These are phyloP conservation scores for Lagenidium giganteum DNA, from an alignment of 352 stramenopile genomes.

Conservation along the genomic window DNA sequence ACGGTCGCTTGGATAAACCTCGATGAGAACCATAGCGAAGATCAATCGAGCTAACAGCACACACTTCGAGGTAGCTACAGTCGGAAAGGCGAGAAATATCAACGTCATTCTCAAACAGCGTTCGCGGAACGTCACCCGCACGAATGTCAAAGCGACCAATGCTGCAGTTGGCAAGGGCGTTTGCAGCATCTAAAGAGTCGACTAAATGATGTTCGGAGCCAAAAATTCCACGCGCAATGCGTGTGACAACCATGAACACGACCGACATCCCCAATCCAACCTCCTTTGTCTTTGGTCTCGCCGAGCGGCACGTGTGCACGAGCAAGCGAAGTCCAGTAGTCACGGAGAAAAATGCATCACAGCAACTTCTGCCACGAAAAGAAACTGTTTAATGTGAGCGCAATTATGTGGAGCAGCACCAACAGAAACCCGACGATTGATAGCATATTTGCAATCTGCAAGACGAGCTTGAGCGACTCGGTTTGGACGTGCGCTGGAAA, in stretches of 20 bases:
- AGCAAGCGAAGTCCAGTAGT: slow-evolving; percentile 50
- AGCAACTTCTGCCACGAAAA: slow-evolving; percentile 66
- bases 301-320: slow-evolving; percentile 22
- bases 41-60: too few species aligned
- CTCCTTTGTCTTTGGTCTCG: too few species aligned
- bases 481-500: too few species aligned
- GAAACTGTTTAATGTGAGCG: slow-evolving; percentile 84
- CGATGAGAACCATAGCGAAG: slow-evolving; percentile 18
- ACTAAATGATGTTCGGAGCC: slow-evolving; percentile 69
- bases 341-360: slow-evolving; percentile 69
- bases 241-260: slow-evolving; percentile 36
- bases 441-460: too few species aligned
- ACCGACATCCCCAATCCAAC: too few species aligned
- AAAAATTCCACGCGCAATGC: slow-evolving; percentile 37
- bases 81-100: slow-evolving; percentile 35
- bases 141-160: too few species aligned
- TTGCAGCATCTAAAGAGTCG: slow-evolving; percentile 20
- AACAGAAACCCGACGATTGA: slow-evolving; percentile 28
- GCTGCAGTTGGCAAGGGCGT: slow-evolving; percentile 30
- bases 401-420: slow-evolving; percentile 55
- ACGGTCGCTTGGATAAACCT: slow-evolving; percentile 4
- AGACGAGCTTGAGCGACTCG: too few species aligned
- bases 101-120: too few species aligned
- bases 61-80: slow-evolving; percentile 54
- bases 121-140: too few species aligned